Base-by-base conservation (phyloP, 1,284 basidiomycete genomes). In the Serendipita sp. region DNA sequence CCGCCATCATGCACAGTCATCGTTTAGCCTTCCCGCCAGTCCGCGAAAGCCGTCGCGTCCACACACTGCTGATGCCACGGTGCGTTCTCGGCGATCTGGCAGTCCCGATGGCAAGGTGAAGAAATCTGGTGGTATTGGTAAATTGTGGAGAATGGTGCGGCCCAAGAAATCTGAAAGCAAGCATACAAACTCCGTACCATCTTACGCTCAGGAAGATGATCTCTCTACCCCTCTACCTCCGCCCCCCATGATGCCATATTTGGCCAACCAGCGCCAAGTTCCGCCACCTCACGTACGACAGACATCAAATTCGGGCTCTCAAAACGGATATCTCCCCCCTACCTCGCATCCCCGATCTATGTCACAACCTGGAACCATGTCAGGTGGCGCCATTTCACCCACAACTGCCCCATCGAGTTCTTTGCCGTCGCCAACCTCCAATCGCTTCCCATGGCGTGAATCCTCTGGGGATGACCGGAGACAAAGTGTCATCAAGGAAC, bases 221-320 rank as follows among this genome's bases (percentile, higher is more conserved):
- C 71, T 77, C 15, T 67, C 64, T 49, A 67, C 65, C 22, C 88
- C 88, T 3, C 76, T 93, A 42, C 84, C 87, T 1, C 91, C 91
- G 1, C 91, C 91, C 3, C 91, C 91, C 2, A 86, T 89, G 1
- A 71, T 93, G 63, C 88, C 88, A 0, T 92, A 91, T 74, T 79
- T 93, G 43, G 87, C 92, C 1, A 81, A 82, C 66, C 80, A 87
- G 62, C 76, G 79, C n/a, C 69, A 53, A 71, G 70, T 42, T 72
- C 74, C 38, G 29, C 47, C 66, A n/a, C 49, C 65, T 6, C 65
- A 65, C 47, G 72, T 74, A 66, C 80, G 85, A 8, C 85, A 85
- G 69, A 76, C 79, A 32, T 88, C 87, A 15, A 84, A 84, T 8
- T 81, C 83, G 60, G 66, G 32, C 43, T 55, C 12, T 42, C 64